These are phyloP conservation scores for Solanum clarkiae DNA, from an alignment of 257 asterid species.

Conservation along the genomic window DNA sequence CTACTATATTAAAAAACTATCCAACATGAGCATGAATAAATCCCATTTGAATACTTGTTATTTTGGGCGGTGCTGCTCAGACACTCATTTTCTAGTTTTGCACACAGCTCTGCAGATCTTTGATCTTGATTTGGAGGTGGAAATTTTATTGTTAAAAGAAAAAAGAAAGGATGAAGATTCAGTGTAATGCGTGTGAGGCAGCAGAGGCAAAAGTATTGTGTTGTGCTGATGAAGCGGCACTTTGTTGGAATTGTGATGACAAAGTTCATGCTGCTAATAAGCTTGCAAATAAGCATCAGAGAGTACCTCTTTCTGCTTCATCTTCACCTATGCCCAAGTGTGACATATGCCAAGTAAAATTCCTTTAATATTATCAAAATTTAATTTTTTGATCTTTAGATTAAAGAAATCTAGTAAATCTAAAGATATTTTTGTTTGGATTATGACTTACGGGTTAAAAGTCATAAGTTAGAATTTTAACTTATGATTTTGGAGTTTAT, in stretches of 20 bases:
- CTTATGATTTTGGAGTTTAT: no score
- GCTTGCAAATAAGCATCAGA: conserved; percentile 66
- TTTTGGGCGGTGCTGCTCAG: background rate
- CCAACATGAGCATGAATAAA: background rate
- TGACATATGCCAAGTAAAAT: conserved; percentile 68
- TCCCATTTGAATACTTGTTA: no score
- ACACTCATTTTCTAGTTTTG: background rate
- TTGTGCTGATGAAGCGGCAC: conserved; percentile 92
- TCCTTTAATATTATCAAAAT: no score
- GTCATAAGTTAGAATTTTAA: no score
- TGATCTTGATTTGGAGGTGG: background rate
- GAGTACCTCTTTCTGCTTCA: conserved; percentile 53
- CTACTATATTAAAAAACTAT: background rate
- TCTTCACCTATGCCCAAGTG: conserved; percentile 70
- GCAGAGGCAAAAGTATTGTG: conserved; percentile 70
- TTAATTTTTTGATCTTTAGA: no score
- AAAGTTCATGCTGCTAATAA: conserved; percentile 71
- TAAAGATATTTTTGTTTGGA: no score
- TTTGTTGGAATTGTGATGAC: conserved; percentile 55
- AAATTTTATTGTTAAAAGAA: background rate
- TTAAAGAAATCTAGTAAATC: no score
- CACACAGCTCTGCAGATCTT: background rate
- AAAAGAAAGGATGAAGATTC: conserved; percentile 49
- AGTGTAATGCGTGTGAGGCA: conserved; percentile 69
- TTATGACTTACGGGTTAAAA: no score